Evolutionary conservation across 2,329 filamentous ascomycete species (phyloP), one percentile per base, ranked within the genome.

Genomic region (Trichophyton schoenleinii): DNA sequence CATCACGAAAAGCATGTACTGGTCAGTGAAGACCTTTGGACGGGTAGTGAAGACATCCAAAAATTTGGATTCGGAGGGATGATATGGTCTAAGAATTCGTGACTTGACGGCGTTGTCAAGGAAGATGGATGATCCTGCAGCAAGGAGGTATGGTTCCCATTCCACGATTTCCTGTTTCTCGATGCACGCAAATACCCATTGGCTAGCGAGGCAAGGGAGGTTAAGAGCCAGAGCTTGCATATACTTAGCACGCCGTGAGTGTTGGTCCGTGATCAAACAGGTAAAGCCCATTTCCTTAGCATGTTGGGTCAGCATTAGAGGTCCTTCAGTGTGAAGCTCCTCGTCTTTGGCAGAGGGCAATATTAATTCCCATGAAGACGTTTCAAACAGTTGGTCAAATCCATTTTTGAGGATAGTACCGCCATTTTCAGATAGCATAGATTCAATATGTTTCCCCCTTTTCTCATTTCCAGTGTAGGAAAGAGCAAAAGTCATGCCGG

Each of bases 181-280:
- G 2, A 92, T 72, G 64, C 89, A 96, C 58, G 87, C 82, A 28
- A 83, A 80, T 57, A 95, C 78, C 92, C 94, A 99, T 60, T 86
- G 85, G 4, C 85, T 82, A 4, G 89, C 87, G 1, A 99, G 79
- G 68, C 91, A 96, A 0, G 94, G 94, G 0, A 99, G 75, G 0
- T 89, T 90, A 0, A 99, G 81, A 0, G 94, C 91, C 1, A 99
- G 81, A 0, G 94, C 94, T 74, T 97, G 91, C 80, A 97, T 88
- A 72, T 94, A 96, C 71, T 97, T 99, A 58, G 86, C 83, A 64
- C 90, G 91, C 55, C 92, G 85, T 5, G 88, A 94, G 71, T 96
- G 88, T 3, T 84, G 83, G 69, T 97, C 89, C 0, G 91, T 87
- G 63, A 99, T 88, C 13, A 97, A 77, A 3, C 90, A 91, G 0